phyloP scores from a whole-genome alignment of 2,329 filamentous ascomycete species.

The Ascomycota sp. region DNA sequence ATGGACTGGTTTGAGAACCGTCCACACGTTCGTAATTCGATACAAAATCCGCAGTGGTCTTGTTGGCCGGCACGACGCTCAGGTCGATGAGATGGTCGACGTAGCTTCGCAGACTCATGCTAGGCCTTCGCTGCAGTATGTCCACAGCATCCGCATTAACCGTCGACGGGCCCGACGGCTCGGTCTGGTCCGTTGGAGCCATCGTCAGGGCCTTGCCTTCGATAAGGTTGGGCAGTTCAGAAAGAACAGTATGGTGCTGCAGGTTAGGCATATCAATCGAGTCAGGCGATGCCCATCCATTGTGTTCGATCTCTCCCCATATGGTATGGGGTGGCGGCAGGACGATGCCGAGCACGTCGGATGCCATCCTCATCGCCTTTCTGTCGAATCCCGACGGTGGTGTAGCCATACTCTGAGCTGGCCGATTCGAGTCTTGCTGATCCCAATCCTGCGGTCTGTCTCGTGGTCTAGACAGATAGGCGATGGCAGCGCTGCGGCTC shows the following conservation, averaged over 20 bases:
- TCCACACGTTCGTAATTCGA: conserved; percentile 60
- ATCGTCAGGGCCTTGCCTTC: conserved; percentile 86
- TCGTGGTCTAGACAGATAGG: not conserved
- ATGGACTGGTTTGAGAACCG: conserved; percentile 59
- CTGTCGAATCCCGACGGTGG: conserved; percentile 5
- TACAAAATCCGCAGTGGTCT: conserved; percentile 42
- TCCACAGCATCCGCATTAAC: conserved; percentile 49
- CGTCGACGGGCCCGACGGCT: conserved; percentile 17
- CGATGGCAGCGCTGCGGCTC: conserved; percentile 23
- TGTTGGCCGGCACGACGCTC: conserved; percentile 30
- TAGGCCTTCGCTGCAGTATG: conserved; percentile 47
- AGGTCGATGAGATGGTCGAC: conserved; percentile 48
- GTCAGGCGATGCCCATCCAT: conserved; percentile 71
- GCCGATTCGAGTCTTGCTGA: not conserved
- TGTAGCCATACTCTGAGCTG: too few species aligned
- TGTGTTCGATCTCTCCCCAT: conserved; percentile 74
- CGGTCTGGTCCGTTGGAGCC: conserved; percentile 34
- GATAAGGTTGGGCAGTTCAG: conserved; percentile 72
- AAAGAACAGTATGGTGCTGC: conserved; percentile 64
- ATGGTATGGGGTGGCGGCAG: conserved; percentile 30
- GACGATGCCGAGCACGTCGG: conserved; percentile 19
- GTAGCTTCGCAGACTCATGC: conserved; percentile 65
- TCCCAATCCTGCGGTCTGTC: not conserved
- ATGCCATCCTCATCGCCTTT: conserved; percentile 16
- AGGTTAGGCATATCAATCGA: conserved; percentile 56